A percentile compares a stretch with the other conserved stretches of the same genome.
These are phyloP conservation scores for Psilocybe cubensis DNA, from an alignment of 768 basidiomycete genomes.

Conservation along the genomic window DNA sequence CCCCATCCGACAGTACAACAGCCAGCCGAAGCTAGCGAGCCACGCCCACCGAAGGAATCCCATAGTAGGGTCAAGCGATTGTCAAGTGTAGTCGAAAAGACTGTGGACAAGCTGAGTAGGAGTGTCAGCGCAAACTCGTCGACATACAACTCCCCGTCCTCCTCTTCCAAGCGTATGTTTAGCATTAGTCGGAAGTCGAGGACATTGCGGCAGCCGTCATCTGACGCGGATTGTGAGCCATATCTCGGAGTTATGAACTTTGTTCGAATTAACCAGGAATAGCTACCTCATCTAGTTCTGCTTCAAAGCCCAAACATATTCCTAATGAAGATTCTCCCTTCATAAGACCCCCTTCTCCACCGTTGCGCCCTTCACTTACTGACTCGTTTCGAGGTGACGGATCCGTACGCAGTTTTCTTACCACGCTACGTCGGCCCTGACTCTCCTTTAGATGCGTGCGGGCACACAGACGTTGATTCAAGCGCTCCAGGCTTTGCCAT, in stretches of 20 bases:
- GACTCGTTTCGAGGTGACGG: constrained; percentile 66
- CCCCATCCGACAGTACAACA: not conserved
- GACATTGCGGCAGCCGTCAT: constrained; percentile 41
- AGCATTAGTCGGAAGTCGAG: constrained; percentile 58
- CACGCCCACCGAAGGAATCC: constrained; percentile 26
- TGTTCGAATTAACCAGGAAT: not conserved
- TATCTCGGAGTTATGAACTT: not conserved
- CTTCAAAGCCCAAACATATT: constrained; percentile 31
- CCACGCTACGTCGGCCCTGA: constrained; percentile 6
- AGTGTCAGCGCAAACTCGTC: constrained; percentile 50
- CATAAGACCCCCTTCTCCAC: constrained; percentile 75
- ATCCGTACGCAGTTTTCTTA: constrained; percentile 49
- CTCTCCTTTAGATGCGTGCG: constrained; percentile 68
- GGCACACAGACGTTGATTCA: constrained; percentile 91
- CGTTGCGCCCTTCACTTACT: constrained; percentile 46
- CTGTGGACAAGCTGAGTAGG: constrained; percentile 66
- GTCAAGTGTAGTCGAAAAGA: constrained; percentile 53
- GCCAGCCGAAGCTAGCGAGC: not conserved
- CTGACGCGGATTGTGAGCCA: constrained; percentile 32
- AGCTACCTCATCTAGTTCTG: constrained; percentile 22
- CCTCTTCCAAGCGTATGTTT: constrained; percentile 53
- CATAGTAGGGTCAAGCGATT: constrained; percentile 56
- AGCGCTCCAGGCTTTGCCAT: constrained; percentile 84
- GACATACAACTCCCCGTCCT: constrained; percentile 33
- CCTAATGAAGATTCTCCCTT: constrained; percentile 53